Evolutionary conservation across 2,329 filamentous ascomycete species (phyloP).

Genomic region (Proliferodiscus dingleyae): DNA sequence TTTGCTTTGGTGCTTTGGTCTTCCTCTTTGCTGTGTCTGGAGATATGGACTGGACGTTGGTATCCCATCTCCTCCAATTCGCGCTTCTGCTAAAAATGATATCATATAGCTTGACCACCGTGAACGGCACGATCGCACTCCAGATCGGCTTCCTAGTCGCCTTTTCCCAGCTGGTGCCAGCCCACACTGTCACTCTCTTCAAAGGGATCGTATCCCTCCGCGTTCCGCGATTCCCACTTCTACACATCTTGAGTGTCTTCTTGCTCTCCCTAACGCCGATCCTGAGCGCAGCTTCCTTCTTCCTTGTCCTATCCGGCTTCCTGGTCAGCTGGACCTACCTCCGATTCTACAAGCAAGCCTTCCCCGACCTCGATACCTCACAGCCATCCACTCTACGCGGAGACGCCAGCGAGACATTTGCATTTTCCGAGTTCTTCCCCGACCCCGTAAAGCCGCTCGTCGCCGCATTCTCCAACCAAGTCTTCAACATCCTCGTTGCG

Average conservation of each 20-base stretch:
- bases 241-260: constrained; percentile 71
- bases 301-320: constrained; percentile 77
- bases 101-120: constrained; percentile 61
- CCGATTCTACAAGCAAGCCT: constrained; percentile 82
- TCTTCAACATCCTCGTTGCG: constrained; percentile 72
- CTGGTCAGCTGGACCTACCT: constrained; percentile 91
- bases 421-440: constrained; percentile 94
- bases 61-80: constrained; percentile 29
- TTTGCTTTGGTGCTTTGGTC: constrained; percentile 69
- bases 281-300: constrained; percentile 64
- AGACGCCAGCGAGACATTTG: constrained; percentile 93
- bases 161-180: constrained; percentile 95
- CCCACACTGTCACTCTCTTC: constrained; percentile 93
- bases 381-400: constrained; percentile 66
- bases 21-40: constrained; percentile 67
- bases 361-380: constrained; percentile 61
- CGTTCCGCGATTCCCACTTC: constrained; percentile 65
- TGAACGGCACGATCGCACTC: constrained; percentile 82
- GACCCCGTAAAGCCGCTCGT: constrained; percentile 75
- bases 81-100: too few species aligned
- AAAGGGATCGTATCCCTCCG: constrained; percentile 83
- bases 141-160: constrained; percentile 93
- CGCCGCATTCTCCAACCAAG: constrained; percentile 63
- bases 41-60: constrained; percentile 65
- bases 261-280: constrained; percentile 59